Conservation (phyloP, 192 early-diverging fungal genomes). For the Coemansia sp. region DNA sequence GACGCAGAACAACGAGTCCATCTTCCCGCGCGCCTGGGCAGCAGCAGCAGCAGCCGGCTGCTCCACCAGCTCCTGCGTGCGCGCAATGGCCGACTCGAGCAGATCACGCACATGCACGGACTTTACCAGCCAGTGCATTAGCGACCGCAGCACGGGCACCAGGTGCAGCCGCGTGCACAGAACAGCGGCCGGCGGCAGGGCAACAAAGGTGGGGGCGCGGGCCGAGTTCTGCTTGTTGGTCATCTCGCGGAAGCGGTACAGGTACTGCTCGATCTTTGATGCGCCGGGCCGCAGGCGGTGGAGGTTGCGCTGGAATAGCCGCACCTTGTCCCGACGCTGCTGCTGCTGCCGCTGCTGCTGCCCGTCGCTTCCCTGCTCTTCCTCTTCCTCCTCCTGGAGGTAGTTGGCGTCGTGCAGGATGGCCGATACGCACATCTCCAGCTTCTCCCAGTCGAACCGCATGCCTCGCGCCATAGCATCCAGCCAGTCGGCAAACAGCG, state of each 20-base stretch:
- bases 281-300: slow-evolving; percentile 35
- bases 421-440: slow-evolving; percentile 24
- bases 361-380: neutral
- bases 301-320: slow-evolving; percentile 37
- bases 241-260: slow-evolving; percentile 27
- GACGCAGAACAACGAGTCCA: slow-evolving; percentile 30
- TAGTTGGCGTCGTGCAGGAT: neutral
- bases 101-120: slow-evolving; percentile 45
- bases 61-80: slow-evolving; percentile 26
- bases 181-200: slow-evolving; percentile 38
- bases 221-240: slow-evolving; percentile 30
- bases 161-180: slow-evolving; percentile 36
- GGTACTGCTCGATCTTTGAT: slow-evolving; percentile 28
- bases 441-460: slow-evolving; percentile 34
- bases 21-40: neutral
- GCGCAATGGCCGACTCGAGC: slow-evolving; percentile 41
- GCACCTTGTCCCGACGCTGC: slow-evolving; percentile 5
- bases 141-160: slow-evolving; percentile 37
- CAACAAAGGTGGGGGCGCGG: slow-evolving; percentile 29
- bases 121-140: slow-evolving; percentile 49
- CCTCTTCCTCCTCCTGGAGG: neutral
- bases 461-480: slow-evolving; percentile 41
- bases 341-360: too few relatives aligned
- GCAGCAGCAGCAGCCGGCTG: neutral
- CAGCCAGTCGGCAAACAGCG: slow-evolving; percentile 46